phyloP scores from a whole-genome alignment of 108 stramenopile genomes.

The Parietichytrium sp. region DNA sequence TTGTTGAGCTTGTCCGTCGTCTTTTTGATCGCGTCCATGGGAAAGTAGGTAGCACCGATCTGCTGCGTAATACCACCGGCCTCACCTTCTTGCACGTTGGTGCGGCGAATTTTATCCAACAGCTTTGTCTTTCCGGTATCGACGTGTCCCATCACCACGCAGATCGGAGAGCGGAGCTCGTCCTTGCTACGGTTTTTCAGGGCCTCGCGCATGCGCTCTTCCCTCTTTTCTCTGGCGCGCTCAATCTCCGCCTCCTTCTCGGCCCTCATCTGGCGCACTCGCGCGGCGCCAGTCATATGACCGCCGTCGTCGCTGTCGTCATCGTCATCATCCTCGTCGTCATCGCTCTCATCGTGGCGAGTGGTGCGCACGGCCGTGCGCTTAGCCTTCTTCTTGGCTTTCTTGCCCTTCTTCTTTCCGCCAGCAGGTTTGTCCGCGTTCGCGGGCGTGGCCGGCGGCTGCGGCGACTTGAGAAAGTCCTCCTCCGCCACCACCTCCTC shows the following conservation, averaged over 20 bases:
- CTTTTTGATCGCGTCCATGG: conserved; percentile 79
- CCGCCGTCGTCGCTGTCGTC: neutral
- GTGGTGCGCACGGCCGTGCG: neutral
- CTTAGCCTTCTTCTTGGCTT: neutral
- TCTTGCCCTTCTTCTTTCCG: conserved; percentile 5
- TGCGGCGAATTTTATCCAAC: conserved; percentile 96
- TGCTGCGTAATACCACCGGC: conserved; percentile 99
- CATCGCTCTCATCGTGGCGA: conserved; percentile 19
- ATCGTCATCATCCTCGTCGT: neutral
- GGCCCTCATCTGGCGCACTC: neutral
- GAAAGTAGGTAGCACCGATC: conserved; percentile 99
- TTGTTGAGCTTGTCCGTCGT: conserved; percentile 78
- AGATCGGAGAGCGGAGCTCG: conserved; percentile 90
- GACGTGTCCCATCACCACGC: conserved; percentile 99
- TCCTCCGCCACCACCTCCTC: conserved; percentile 26
- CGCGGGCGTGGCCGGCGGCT: neutral
- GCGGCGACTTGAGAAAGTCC: neutral
- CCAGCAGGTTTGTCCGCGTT: neutral
- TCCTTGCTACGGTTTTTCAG: conserved; percentile 79
- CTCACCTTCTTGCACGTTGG: conserved; percentile 98
- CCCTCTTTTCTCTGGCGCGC: conserved; percentile 43
- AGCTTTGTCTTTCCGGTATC: conserved; percentile 99
- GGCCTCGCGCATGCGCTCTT: conserved; percentile 72
- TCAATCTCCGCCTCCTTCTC: conserved; percentile 43
- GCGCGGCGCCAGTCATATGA: neutral